Evolutionary conservation across 2,329 filamentous ascomycete genomes (phyloP).

Genomic region (Aureobasidium lini): DNA sequence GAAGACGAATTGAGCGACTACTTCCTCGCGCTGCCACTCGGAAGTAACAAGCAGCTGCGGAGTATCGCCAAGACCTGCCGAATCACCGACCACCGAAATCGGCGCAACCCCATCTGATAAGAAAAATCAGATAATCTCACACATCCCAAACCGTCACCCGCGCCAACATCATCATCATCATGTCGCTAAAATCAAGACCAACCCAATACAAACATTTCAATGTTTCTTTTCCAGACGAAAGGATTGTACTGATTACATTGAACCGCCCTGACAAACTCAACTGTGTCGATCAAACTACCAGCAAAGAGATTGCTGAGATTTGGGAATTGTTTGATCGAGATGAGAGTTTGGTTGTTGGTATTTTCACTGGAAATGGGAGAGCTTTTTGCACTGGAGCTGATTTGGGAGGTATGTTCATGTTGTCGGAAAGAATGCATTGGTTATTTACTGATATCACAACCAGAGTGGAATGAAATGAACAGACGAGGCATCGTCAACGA

Average conservation of each 20-base stretch:
- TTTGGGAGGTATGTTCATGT: constrained; percentile 39
- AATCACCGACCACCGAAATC: no score
- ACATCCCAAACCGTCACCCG: no score
- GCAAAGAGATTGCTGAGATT: constrained; percentile 43
- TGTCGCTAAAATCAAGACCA: constrained; percentile 6
- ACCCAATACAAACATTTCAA: constrained; percentile 14
- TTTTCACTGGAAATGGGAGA: constrained; percentile 46
- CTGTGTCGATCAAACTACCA: constrained; percentile 23
- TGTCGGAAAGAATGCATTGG: background rate
- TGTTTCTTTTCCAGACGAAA: constrained; percentile 40
- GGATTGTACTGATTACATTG: constrained; percentile 45
- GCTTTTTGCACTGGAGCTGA: constrained; percentile 52
- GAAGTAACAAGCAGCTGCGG: no score
- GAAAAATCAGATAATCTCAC: background rate
- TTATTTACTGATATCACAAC: background rate
- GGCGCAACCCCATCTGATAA: background rate
- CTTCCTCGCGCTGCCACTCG: no score
- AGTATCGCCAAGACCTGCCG: no score
- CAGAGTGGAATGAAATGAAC: constrained; percentile 25
- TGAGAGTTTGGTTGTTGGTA: constrained; percentile 23
- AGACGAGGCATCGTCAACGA: constrained; percentile 19
- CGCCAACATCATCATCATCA: background rate
- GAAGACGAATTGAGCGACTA: no score
- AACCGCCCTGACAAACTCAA: constrained; percentile 16
- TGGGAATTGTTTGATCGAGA: constrained; percentile 47